Conservation (phyloP, 208 protist species). For the Trichomonas tenax region DNA sequence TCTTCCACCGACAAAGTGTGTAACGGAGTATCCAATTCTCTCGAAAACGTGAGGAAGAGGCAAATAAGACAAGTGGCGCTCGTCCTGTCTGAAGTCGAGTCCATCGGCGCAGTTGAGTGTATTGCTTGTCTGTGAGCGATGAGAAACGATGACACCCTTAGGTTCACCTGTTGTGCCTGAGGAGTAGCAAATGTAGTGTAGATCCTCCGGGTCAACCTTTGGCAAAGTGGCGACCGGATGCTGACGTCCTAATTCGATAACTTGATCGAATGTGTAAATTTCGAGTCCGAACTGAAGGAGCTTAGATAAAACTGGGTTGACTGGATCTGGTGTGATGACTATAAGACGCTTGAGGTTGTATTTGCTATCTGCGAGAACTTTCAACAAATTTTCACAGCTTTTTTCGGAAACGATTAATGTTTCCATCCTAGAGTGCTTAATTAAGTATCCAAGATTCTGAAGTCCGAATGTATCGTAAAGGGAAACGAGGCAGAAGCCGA, state of each 20-base stretch:
- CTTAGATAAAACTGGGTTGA: not conserved
- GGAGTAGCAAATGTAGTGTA: not conserved
- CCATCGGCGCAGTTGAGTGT: not conserved
- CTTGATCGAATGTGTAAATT: not conserved
- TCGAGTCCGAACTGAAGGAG: not conserved
- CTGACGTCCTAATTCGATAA: not conserved
- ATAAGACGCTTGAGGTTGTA: not conserved
- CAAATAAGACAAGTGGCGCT: slow-evolving; percentile 50
- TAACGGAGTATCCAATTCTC: not conserved
- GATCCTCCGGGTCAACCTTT: not conserved
- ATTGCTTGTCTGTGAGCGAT: not conserved
- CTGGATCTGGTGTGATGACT: not conserved
- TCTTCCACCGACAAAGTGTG: not conserved
- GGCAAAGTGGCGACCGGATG: not conserved
- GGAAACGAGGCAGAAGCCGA: not conserved
- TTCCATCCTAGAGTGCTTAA: not conserved
- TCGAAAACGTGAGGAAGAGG: slow-evolving; percentile 63
- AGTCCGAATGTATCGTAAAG: not conserved
- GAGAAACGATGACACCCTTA: not conserved
- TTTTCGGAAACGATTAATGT: not conserved
- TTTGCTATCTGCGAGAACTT: not conserved
- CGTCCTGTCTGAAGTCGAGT: no score
- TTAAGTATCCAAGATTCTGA: not conserved
- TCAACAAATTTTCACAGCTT: not conserved
- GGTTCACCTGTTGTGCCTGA: not conserved